phyloP scores from a whole-genome alignment of 257 asterid genomes.

The Echium plantagineum region DNA sequence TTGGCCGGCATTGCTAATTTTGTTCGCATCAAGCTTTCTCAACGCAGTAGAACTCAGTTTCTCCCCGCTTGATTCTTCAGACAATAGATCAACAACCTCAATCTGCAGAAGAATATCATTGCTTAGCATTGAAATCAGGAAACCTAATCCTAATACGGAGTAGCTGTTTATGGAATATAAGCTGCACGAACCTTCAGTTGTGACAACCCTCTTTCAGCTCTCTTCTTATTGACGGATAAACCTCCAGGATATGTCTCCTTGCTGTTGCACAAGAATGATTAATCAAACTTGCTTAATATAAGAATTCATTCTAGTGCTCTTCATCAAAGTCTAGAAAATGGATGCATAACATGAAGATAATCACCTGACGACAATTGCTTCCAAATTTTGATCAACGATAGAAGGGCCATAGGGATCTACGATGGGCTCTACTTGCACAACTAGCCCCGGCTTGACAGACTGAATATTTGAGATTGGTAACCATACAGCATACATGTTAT shows the following conservation, averaged over 20 bases:
- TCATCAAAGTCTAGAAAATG: too few species aligned
- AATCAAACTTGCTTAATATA: background rate
- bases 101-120: constrained; percentile 31
- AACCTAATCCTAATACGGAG: background rate
- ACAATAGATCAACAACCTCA: constrained; percentile 72
- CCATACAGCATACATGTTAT: constrained; percentile 10
- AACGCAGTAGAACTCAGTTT: constrained; percentile 77
- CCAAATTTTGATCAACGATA: constrained; percentile 11
- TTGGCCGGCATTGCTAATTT: constrained; percentile 22
- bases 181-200: constrained; percentile 45
- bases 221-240: constrained; percentile 65
- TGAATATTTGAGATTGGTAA: constrained; percentile 17
- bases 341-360: background rate
- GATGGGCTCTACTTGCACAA: constrained; percentile 28
- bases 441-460: constrained; percentile 69
- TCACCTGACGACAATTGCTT: constrained; percentile 55
- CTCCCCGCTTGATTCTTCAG: constrained; percentile 49
- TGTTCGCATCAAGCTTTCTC: constrained; percentile 64
- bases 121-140: background rate
- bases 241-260: constrained; percentile 87
- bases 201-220: constrained; percentile 70
- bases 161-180: background rate
- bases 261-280: constrained; percentile 25
- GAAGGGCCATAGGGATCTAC: constrained; percentile 21
- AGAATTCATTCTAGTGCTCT: too few species aligned